These are phyloP conservation scores for Ambrosia trifida DNA, from an alignment of 129 eudicot species.

Conservation along the genomic window DNA sequence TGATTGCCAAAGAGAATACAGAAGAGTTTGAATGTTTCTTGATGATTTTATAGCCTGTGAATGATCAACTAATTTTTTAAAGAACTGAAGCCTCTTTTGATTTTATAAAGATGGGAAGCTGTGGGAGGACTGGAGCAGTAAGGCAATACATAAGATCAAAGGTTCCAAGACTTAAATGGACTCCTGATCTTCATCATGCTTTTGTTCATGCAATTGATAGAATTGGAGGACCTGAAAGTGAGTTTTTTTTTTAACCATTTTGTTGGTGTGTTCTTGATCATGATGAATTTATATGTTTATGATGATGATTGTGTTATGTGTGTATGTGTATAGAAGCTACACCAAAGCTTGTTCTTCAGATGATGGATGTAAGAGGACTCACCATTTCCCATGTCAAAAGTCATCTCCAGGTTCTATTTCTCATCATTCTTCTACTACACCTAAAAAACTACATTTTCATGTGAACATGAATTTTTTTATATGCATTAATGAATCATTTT, in stretches of 20 bases:
- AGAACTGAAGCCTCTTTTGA: conserved; percentile 18
- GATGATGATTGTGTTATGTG: neutral
- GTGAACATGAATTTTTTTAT: neutral
- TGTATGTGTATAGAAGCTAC: conserved; percentile 70
- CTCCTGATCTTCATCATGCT: conserved; percentile 87
- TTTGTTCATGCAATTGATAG: conserved; percentile 82
- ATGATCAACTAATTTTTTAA: neutral
- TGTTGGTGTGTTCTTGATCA: neutral
- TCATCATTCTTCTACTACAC: neutral
- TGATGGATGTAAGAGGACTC: conserved; percentile 97
- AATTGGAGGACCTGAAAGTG: conserved; percentile 91
- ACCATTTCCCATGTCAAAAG: conserved; percentile 99
- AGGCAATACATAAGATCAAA: conserved; percentile 88
- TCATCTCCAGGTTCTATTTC: conserved; percentile 80
- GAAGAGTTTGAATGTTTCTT: conserved; percentile 23
- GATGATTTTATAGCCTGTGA: conserved; percentile 5
- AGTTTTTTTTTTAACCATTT: neutral
- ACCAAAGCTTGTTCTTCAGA: conserved; percentile 88
- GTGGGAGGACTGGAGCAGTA: conserved; percentile 70
- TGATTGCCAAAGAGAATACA: conserved; percentile 27
- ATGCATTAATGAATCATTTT: conserved; percentile 21
- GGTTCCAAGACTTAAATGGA: conserved; percentile 92
- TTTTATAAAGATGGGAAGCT: conserved; percentile 51
- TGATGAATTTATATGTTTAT: neutral
- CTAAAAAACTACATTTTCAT: neutral